Evolutionary conservation across 2,329 filamentous ascomycete genomes (phyloP), one percentile per base, ranked within the genome.

Genomic region (Didymella pinodella): DNA sequence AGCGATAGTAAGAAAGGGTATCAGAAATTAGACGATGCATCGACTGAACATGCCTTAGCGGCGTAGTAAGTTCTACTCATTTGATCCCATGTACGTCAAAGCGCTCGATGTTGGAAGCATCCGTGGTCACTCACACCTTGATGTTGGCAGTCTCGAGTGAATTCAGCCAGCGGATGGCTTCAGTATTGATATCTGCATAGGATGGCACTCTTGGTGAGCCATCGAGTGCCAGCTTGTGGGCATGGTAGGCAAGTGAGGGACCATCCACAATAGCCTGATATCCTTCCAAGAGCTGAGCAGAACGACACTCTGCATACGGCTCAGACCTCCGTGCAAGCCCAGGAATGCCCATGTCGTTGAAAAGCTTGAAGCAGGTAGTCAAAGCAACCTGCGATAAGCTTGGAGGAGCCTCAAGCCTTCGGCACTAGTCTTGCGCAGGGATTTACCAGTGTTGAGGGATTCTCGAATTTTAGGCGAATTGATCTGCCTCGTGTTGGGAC

Each of bases 221-320:
- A 48, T 57, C 38, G 18, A 86, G 77, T 49, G 86, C 80, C 45
- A 72, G 53, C 36, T 67, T 71, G 60, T 90, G 87, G 40, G 93
- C 80, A 73, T 91, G 85, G 73, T 94, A 90, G 1, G 92, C 90
- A 26, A 96, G 79, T 2, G 87, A 88, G 4, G 93, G 92, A 0
- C 92, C 93, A 72, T 97, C 93, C 55, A 96, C 86, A 44, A 87
- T 64, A 22, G 71, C 74, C 3, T 61, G 55, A 45, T 69, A 72
- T 12, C 69, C 71, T 45, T 65, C 38, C 26, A 75, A 59, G 16
- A 71, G 60, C 29, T 66, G 44, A 22, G 60, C 49, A 10, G 65
- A 65, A 55, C 61, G 69, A 25, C 54, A 65, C 66, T 59, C 67
- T 44, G 70, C 66, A 61, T 75, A 75, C n/a, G 68, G 70, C 48